Percentiles rank a stretch among this genome's conserved stretches.
Evolutionary conservation across 495 filamentous ascomycete genomes (phyloP).

Genomic region (Penicillium turbatum): DNA sequence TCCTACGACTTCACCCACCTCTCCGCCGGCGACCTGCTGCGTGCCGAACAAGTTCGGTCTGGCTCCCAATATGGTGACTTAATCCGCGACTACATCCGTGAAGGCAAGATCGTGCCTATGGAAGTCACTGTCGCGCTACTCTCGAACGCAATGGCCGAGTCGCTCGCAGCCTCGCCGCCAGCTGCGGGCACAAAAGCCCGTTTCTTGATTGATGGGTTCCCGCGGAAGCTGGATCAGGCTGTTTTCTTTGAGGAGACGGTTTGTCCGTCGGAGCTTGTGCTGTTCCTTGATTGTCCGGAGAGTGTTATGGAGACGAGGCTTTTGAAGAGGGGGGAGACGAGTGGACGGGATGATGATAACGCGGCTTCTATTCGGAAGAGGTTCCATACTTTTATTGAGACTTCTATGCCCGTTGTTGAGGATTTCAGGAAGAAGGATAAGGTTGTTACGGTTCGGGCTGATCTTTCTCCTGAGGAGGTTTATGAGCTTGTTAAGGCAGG

Average conservation of each 20-base stretch:
- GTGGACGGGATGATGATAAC: conserved; percentile 88
- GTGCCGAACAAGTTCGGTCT: conserved; percentile 82
- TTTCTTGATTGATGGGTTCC: conserved; percentile 94
- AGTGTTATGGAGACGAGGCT: conserved; percentile 77
- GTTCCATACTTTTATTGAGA: conserved; percentile 88
- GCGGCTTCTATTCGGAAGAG: conserved; percentile 92
- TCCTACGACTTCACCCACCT: conserved; percentile 92
- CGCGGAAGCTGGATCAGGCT: conserved; percentile 95
- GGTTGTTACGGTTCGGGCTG: conserved; percentile 74
- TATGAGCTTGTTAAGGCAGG: conserved; percentile 61
- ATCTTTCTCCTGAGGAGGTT: conserved; percentile 64
- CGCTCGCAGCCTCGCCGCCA: conserved; percentile 34
- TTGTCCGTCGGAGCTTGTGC: conserved; percentile 71
- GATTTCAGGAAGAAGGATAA: conserved; percentile 71
- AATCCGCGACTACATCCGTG: conserved; percentile 84
- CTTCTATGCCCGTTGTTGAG: conserved; percentile 93
- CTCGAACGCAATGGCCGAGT: conserved; percentile 82
- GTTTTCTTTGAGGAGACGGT: conserved; percentile 87
- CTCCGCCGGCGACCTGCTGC: conserved; percentile 87
- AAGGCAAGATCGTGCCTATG: conserved; percentile 96
- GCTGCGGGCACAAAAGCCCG: conserved; percentile 37
- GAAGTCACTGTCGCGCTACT: conserved; percentile 93
- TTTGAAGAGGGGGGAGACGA: conserved; percentile 86
- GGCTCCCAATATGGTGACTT: conserved; percentile 83
- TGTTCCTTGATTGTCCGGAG: conserved; percentile 92